A percentile compares a stretch with the other conserved stretches of the same genome.
Conservation (phyloP, 2,329 filamentous ascomycete species). For the Colletotrichum sojae region DNA sequence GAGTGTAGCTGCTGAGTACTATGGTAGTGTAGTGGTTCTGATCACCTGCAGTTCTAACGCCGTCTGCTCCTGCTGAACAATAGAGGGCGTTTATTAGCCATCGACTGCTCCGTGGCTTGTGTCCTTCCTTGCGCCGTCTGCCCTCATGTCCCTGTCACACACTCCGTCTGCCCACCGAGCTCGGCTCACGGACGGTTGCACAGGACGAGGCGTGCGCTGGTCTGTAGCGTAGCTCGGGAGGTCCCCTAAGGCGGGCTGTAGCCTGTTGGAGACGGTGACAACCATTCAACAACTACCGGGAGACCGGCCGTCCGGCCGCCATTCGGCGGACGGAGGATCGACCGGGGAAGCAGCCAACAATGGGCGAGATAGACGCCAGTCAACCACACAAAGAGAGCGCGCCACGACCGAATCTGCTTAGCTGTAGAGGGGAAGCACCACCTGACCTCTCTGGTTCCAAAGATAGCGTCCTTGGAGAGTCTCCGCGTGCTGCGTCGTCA, state of each 20-base stretch:
- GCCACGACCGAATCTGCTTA: conserved; percentile 17
- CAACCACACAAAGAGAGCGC: conserved; percentile 6
- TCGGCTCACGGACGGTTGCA: conserved; percentile 23
- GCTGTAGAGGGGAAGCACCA: conserved; percentile 18
- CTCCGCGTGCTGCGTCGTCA: conserved; percentile 16
- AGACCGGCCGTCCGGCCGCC: conserved; percentile 27
- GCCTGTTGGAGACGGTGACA: conserved; percentile 19
- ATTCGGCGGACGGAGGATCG: conserved; percentile 24
- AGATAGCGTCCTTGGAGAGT: conserved; percentile 15
- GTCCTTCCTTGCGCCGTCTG: neutral
- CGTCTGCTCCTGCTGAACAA: too few relatives aligned
- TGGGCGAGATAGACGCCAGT: neutral
- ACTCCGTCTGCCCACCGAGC: conserved; percentile 13
- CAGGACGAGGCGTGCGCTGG: conserved; percentile 25
- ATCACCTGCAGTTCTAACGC: too few relatives aligned
- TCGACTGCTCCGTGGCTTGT: neutral
- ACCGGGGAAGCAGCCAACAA: conserved; percentile 16
- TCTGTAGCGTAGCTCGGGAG: neutral
- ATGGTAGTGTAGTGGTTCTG: too few relatives aligned
- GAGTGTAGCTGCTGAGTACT: too few relatives aligned
- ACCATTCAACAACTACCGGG: conserved; percentile 27
- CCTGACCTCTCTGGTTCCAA: conserved; percentile 27
- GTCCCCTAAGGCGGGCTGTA: neutral
- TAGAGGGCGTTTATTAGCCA: neutral
- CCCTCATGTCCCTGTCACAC: neutral